Percentiles rank a stretch among this genome's conserved stretches.
These are phyloP conservation scores for Telopea speciosissima DNA, from an alignment of 177 flowering plant species.

Conservation along the genomic window DNA sequence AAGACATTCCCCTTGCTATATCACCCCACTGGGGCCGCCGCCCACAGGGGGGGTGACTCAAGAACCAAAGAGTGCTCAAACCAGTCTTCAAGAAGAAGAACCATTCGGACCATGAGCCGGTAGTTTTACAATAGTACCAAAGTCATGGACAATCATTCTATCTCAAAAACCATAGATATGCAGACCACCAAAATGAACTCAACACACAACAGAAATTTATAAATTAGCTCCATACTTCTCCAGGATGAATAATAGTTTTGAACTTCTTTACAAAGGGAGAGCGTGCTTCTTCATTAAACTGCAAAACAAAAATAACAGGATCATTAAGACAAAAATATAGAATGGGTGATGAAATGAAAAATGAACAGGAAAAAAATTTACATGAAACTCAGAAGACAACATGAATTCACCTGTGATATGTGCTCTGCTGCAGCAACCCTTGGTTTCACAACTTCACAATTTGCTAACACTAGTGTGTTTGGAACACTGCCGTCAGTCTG, in stretches of 20 bases:
- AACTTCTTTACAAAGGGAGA: conserved; percentile 95
- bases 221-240: conserved; percentile 55
- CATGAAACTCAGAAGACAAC: neutral
- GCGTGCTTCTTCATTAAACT: conserved; percentile 98
- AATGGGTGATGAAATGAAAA: neutral
- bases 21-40: too few relatives aligned
- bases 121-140: too few relatives aligned
- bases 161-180: too few relatives aligned
- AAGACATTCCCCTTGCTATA: too few relatives aligned
- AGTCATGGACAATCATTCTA: too few relatives aligned
- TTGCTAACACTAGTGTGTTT: conserved; percentile 93
- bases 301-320: conserved; percentile 10
- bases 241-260: conserved; percentile 98
- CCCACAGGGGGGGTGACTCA: too few relatives aligned
- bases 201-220: too few relatives aligned
- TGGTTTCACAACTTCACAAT: conserved; percentile 92
- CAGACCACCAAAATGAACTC: too few relatives aligned
- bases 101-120: too few relatives aligned
- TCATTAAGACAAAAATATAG: too few relatives aligned
- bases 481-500: conserved; percentile 99
- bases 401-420: conserved; percentile 66
- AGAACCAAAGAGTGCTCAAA: neutral
- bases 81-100: neutral
- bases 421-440: conserved; percentile 99
- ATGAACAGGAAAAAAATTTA: too few relatives aligned